Percentiles rank a stretch among this genome's conserved stretches.
Evolutionary conservation across 306 rosid genomes (phyloP).

Genomic region (Cicer pinnatifidum): DNA sequence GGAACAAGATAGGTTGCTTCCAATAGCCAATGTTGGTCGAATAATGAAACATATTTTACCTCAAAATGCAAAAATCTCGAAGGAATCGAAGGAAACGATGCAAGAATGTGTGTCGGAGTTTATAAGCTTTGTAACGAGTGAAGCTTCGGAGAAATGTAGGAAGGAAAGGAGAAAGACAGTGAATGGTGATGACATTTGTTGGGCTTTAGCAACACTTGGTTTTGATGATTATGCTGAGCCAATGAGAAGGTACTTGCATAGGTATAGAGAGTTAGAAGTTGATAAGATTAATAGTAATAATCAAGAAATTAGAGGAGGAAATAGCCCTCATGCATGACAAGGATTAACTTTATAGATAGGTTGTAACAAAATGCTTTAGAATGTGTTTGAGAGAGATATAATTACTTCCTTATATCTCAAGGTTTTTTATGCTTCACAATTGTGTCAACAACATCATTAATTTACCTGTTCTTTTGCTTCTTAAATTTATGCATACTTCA

Average conservation of each 20-base stretch:
- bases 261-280: slow-evolving; percentile 69
- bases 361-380: background rate
- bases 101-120: slow-evolving; percentile 93
- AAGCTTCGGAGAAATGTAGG: slow-evolving; percentile 83
- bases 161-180: slow-evolving; percentile 89
- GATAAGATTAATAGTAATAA: slow-evolving; percentile 51
- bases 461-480: no score
- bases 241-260: slow-evolving; percentile 66
- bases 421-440: no score
- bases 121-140: slow-evolving; percentile 84
- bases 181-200: slow-evolving; percentile 84
- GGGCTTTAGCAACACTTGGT: slow-evolving; percentile 74
- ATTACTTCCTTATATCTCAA: no score
- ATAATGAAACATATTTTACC: slow-evolving; percentile 88
- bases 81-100: slow-evolving; percentile 88
- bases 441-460: no score
- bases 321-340: slow-evolving; percentile 24
- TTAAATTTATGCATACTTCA: no score
- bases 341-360: slow-evolving; percentile 16
- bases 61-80: slow-evolving; percentile 76
- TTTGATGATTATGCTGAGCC: slow-evolving; percentile 84
- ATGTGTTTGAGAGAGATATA: no score
- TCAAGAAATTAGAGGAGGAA: slow-evolving; percentile 39
- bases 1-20: slow-evolving; percentile 78
- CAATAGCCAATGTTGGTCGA: slow-evolving; percentile 88